phyloP scores from a whole-genome alignment of 441 rosid species.

The Manihot esculenta region DNA sequence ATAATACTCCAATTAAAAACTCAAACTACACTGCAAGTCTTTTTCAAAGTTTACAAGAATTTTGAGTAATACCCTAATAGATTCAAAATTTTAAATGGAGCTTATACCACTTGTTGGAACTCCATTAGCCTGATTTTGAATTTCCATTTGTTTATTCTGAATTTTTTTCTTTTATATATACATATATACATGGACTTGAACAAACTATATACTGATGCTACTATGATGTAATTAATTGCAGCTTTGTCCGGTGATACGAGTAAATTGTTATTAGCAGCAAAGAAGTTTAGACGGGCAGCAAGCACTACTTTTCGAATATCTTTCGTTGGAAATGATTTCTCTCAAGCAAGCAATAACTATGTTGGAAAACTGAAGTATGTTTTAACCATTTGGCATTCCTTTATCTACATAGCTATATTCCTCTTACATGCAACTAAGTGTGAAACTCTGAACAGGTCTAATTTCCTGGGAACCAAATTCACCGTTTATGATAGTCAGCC shows the following conservation, averaged over 20 bases:
- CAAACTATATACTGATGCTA: not conserved
- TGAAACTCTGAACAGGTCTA: constrained; percentile 60
- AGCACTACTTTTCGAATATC: constrained; percentile 74
- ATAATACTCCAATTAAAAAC: no score
- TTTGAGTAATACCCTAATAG: not conserved
- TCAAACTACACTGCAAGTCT: no score
- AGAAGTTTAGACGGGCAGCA: constrained; percentile 67
- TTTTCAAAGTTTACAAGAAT: not conserved
- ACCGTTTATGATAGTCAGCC: constrained; percentile 67
- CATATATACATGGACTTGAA: no score
- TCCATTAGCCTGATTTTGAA: not conserved
- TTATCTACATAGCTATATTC: constrained; percentile 6
- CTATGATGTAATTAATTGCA: constrained; percentile 28
- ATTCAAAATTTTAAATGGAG: not conserved
- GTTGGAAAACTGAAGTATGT: constrained; percentile 76
- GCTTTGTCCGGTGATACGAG: constrained; percentile 78
- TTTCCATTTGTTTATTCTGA: not conserved
- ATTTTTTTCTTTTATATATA: not conserved
- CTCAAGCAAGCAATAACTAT: constrained; percentile 50
- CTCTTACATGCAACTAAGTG: constrained; percentile 21
- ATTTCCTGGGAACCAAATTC: constrained; percentile 89
- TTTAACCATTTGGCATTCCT: not conserved
- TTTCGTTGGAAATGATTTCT: constrained; percentile 59
- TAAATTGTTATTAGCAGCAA: constrained; percentile 75
- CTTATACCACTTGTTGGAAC: not conserved